phyloP scores from a whole-genome alignment of 495 filamentous ascomycete species.

The Ascobolus immersus region DNA sequence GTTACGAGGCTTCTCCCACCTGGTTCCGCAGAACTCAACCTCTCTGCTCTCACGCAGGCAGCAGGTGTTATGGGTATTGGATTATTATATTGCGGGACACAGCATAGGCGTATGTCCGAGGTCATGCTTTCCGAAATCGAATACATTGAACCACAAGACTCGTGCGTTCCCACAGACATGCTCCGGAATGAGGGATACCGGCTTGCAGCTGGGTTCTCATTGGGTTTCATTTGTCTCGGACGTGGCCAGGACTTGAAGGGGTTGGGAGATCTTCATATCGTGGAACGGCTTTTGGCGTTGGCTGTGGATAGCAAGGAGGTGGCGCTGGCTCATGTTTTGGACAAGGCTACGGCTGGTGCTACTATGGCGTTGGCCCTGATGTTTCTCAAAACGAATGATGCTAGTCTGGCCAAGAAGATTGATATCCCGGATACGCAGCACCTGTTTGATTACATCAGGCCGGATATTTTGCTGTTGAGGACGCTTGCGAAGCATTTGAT shows the following conservation, averaged over 20 bases:
- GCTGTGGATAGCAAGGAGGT: conserved; percentile 73
- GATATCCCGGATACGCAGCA: conserved; percentile 71
- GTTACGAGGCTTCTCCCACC: conserved; percentile 79
- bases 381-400: conserved; percentile 90
- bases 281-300: conserved; percentile 60
- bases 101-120: conserved; percentile 95
- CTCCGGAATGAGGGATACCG: conserved; percentile 84
- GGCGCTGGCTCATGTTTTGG: conserved; percentile 67
- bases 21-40: conserved; percentile 76
- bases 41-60: conserved; percentile 83
- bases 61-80: conserved; percentile 95
- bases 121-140: conserved; percentile 96
- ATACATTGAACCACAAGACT: conserved; percentile 46
- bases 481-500: conserved; percentile 82
- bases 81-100: conserved; percentile 76
- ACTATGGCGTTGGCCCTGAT: conserved; percentile 78
- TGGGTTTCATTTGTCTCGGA: conserved; percentile 85
- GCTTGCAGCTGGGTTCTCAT: conserved; percentile 73
- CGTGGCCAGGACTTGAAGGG: conserved; percentile 71
- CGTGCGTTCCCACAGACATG: conserved; percentile 32
- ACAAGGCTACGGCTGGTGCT: conserved; percentile 73
- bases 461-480: conserved; percentile 73
- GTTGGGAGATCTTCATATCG: conserved; percentile 77
- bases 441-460: conserved; percentile 84
- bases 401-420: conserved; percentile 69